These are phyloP conservation scores for Parastagonospora nodorum DNA, from an alignment of 2,329 filamentous ascomycete genomes.

Conservation along the genomic window DNA sequence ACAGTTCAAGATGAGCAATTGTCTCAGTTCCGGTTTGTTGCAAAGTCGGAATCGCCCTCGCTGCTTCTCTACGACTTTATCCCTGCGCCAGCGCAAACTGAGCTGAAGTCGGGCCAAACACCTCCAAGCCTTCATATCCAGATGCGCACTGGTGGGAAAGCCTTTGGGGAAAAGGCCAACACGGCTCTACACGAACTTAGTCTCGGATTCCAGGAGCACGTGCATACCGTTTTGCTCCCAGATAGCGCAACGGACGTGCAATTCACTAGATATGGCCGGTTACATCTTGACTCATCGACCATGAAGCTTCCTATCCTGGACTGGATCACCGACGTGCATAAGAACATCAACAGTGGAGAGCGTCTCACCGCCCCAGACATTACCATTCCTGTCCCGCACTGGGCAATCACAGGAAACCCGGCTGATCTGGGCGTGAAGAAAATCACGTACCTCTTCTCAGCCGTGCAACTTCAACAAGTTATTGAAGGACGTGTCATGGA, in stretches of 20 bases:
- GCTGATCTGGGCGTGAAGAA: conserved; percentile 9
- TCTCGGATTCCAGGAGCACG: conserved; percentile 26
- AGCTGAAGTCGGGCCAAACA: conserved; percentile 8
- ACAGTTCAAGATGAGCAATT: neutral
- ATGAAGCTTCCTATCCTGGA: conserved; percentile 17
- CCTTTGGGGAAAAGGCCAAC: conserved; percentile 8
- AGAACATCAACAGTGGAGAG: conserved; percentile 34
- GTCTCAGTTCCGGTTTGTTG: conserved; percentile 8
- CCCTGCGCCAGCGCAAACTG: conserved; percentile 19
- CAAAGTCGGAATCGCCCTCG: conserved; percentile 13
- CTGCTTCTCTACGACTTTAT: conserved; percentile 31
- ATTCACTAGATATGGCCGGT: conserved; percentile 22
- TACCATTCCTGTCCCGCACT: conserved; percentile 33
- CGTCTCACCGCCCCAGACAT: conserved; percentile 36
- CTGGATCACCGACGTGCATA: conserved; percentile 21
- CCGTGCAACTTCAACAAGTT: conserved; percentile 35
- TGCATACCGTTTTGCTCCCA: conserved; percentile 39
- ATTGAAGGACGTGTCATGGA: conserved; percentile 19
- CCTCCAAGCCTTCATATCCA: conserved; percentile 33
- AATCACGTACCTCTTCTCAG: conserved; percentile 36
- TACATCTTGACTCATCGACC: conserved; percentile 15
- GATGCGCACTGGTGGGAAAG: conserved; percentile 14
- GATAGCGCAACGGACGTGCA: conserved; percentile 35
- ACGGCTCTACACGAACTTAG: conserved; percentile 23
- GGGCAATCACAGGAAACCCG: conserved; percentile 27